These are phyloP conservation scores for Trichosporon coremiiforme DNA, from an alignment of 1,284 basidiomycete genomes.

Conservation along the genomic window DNA sequence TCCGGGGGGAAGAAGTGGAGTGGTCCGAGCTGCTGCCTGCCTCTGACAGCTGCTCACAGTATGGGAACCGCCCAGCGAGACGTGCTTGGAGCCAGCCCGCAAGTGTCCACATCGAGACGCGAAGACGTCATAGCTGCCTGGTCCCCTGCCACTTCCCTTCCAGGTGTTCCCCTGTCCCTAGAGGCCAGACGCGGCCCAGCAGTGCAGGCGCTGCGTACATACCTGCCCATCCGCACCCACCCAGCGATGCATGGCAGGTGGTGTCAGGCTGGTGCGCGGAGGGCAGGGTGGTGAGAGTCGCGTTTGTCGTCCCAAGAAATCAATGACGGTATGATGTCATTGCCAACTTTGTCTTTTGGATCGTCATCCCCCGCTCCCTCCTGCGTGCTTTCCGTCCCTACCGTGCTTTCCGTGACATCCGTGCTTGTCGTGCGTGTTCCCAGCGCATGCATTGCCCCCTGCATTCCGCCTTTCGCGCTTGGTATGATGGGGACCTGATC, in stretches of 20 bases:
- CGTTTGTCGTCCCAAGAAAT: conserved; percentile 8
- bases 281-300: background rate
- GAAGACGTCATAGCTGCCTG: conserved; percentile 6
- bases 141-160: background rate
- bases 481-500: background rate
- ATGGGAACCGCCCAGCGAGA: conserved; percentile 1
- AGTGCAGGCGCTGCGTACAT: too few relatives aligned
- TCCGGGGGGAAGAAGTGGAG: conserved; percentile 13
- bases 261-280: background rate
- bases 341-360: conserved; percentile 5
- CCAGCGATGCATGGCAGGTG: background rate
- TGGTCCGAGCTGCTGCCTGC: background rate
- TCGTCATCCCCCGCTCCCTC: conserved; percentile 11
- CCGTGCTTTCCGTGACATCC: background rate
- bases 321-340: conserved; percentile 15
- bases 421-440: background rate
- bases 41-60: background rate
- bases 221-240: too few relatives aligned
- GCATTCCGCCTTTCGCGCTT: background rate
- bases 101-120: conserved; percentile 1
- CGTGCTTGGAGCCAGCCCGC: background rate
- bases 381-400: background rate
- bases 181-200: background rate
- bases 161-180: background rate
- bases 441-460: background rate